Percentiles rank a stretch among this genome's conserved stretches.
phyloP scores from a whole-genome alignment of 2,329 filamentous ascomycete species.

The Fusarium avenaceum region DNA sequence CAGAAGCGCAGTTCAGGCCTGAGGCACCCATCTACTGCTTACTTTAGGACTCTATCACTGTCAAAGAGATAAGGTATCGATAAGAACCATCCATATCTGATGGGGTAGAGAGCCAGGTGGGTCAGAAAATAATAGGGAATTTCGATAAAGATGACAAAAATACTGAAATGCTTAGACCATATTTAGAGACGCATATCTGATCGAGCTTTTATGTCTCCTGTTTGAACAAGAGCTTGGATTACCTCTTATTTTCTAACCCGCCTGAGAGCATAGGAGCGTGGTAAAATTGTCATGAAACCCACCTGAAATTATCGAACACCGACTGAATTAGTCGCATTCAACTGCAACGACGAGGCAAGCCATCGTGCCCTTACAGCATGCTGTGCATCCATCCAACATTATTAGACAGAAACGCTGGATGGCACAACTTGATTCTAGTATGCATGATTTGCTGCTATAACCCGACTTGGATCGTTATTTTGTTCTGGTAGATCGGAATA shows the following conservation, averaged over 20 bases:
- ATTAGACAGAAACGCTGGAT: background rate
- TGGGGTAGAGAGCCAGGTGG: background rate
- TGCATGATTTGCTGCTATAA: too few species aligned
- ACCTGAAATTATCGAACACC: background rate
- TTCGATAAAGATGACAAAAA: too few species aligned
- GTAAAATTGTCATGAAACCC: background rate
- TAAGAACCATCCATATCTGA: background rate
- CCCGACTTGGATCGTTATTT: too few species aligned
- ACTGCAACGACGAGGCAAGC: background rate
- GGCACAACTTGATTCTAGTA: too few species aligned
- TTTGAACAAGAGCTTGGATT: too few species aligned
- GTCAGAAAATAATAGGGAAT: too few species aligned
- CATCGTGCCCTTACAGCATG: background rate
- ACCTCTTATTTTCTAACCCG: too few species aligned
- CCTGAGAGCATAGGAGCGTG: too few species aligned
- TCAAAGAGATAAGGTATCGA: background rate
- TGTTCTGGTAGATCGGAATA: too few species aligned
- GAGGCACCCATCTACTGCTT: conserved; percentile 8
- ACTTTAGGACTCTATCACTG: background rate
- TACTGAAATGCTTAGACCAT: too few species aligned
- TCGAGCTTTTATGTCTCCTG: too few species aligned
- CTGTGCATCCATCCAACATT: background rate
- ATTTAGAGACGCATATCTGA: too few species aligned
- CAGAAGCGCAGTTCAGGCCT: conserved; percentile 4
- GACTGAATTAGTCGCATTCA: background rate